phyloP scores from a whole-genome alignment of 2,329 filamentous ascomycete species.

The Knoxdaviesia proteae region DNA sequence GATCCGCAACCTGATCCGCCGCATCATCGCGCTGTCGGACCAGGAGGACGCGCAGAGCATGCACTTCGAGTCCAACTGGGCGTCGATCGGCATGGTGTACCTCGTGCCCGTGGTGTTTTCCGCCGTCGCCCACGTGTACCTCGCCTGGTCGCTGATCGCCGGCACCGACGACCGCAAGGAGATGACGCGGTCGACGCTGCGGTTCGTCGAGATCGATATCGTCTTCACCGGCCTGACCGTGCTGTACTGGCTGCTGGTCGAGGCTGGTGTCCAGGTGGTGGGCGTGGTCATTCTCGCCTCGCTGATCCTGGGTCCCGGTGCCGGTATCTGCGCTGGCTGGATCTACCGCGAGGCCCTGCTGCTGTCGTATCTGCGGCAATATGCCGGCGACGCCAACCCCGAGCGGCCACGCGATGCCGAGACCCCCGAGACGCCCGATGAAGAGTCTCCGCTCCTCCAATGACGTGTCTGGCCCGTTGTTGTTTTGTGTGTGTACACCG shows the following conservation, averaged over 20 bases:
- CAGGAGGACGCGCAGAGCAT: constrained; percentile 11
- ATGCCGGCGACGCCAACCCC: background rate
- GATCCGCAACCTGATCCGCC: constrained; percentile 17
- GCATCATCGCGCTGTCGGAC: constrained; percentile 6
- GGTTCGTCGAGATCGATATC: constrained; percentile 25
- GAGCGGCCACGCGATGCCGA: background rate
- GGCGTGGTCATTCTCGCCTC: constrained; percentile 12
- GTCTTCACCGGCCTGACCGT: constrained; percentile 24
- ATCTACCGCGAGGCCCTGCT: constrained; percentile 14
- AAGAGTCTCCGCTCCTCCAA: constrained; percentile 12
- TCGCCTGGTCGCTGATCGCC: constrained; percentile 18
- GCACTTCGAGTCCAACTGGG: constrained; percentile 21
- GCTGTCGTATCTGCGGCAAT: constrained; percentile 1
- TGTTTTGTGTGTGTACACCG: too few species aligned
- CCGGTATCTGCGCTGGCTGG: constrained; percentile 17
- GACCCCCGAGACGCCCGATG: background rate
- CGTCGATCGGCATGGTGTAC: constrained; percentile 20
- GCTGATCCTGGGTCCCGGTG: constrained; percentile 16
- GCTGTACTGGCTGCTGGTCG: constrained; percentile 31
- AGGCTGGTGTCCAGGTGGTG: constrained; percentile 22
- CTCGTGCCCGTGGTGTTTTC: constrained; percentile 22
- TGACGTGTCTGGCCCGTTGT: constrained; percentile 1
- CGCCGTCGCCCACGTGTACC: constrained; percentile 18
- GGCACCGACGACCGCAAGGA: constrained; percentile 22
- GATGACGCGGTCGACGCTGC: constrained; percentile 24